Conservation (phyloP, 2,329 filamentous ascomycete species). For the Ramularia endophylla region DNA sequence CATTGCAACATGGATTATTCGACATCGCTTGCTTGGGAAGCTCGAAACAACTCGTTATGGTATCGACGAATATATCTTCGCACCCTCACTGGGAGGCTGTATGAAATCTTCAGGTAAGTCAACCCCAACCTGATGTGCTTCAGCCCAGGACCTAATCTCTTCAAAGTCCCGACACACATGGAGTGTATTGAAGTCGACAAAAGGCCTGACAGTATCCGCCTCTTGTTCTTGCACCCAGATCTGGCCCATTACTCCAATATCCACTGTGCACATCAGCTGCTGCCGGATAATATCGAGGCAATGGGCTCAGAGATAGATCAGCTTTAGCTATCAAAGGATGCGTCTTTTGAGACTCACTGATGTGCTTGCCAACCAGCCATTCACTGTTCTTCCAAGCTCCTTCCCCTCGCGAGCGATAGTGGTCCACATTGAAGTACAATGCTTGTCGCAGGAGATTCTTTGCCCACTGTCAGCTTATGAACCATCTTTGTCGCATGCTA, state of each 20-base stretch:
- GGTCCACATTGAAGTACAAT: constrained; percentile 54
- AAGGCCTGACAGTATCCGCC: constrained; percentile 30
- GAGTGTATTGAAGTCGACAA: constrained; percentile 57
- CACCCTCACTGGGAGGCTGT: constrained; percentile 33
- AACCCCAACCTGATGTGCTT: constrained; percentile 46
- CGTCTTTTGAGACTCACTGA: constrained; percentile 42
- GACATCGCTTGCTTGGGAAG: too few relatives aligned
- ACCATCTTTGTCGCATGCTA: neutral
- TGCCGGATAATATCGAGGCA: constrained; percentile 58
- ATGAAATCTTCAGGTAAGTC: constrained; percentile 39
- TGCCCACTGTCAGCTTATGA: constrained; percentile 18
- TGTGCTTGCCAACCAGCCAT: constrained; percentile 50
- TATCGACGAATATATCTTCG: constrained; percentile 7
- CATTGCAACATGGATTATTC: too few relatives aligned
- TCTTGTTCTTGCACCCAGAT: constrained; percentile 50
- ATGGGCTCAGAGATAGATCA: constrained; percentile 39
- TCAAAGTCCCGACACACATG: constrained; percentile 56
- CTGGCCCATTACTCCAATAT: constrained; percentile 56
- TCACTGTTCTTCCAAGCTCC: constrained; percentile 54
- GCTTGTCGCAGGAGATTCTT: constrained; percentile 55
- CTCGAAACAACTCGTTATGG: too few relatives aligned
- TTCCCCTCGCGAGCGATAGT: constrained; percentile 47
- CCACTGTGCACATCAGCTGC: constrained; percentile 57
- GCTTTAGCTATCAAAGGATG: neutral
- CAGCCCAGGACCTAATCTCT: constrained; percentile 48